Evolutionary conservation across 2,329 filamentous ascomycete species (phyloP).

Genomic region (Gremmenia infestans): DNA sequence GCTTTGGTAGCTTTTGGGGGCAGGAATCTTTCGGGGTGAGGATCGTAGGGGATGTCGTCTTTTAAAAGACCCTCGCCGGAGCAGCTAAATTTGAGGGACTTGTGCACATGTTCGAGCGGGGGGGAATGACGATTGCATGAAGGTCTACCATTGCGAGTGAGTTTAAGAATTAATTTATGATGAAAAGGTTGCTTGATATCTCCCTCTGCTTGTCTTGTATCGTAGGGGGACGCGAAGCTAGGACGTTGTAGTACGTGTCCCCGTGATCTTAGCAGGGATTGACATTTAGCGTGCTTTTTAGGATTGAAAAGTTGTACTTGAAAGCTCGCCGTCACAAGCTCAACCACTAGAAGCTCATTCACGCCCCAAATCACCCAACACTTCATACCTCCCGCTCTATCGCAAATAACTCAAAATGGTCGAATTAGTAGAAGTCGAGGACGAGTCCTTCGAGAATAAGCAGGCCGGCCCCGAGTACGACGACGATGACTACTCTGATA

Average conservation of each 20-base stretch:
- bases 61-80: constrained; percentile 16
- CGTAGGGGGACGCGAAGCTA: no score
- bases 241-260: no score
- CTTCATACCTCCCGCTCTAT: neutral
- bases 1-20: constrained; percentile 15
- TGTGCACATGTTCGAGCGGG: constrained; percentile 10
- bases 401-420: constrained; percentile 63
- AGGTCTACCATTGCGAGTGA: constrained; percentile 10
- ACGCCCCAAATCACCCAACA: neutral
- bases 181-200: no score
- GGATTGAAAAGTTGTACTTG: neutral
- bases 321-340: neutral
- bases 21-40: constrained; percentile 14
- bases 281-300: no score
- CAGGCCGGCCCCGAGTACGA: constrained; percentile 67
- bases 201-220: no score
- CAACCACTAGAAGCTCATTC: constrained; percentile 1
- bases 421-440: constrained; percentile 92
- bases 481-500: constrained; percentile 84
- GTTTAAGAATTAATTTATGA: no score
- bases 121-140: constrained; percentile 14
- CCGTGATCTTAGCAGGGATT: no score
- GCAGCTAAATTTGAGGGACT: constrained; percentile 17
- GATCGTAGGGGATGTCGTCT: constrained; percentile 14
- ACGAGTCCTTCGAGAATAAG: constrained; percentile 82